A percentile compares a stretch with the other conserved stretches of the same genome.
phyloP scores from a whole-genome alignment of 176 grass and related monocot species.

The Panicum miliaceum region DNA sequence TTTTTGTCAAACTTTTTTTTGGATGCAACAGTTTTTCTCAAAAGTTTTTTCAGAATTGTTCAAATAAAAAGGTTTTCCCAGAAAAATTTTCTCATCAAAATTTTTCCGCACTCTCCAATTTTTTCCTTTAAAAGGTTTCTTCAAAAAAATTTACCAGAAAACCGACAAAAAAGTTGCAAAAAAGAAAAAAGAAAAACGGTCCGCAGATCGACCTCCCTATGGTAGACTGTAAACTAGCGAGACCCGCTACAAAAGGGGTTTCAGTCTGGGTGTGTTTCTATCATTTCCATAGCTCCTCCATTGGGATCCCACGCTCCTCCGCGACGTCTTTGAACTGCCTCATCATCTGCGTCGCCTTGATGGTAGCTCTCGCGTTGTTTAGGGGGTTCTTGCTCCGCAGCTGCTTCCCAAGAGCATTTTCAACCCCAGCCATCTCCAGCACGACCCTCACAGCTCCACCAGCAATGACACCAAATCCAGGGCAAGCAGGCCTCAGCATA shows the following conservation, averaged over 20 bases:
- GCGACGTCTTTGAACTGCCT: conserved; percentile 69
- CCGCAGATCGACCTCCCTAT: too few relatives aligned
- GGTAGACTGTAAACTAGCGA: too few relatives aligned
- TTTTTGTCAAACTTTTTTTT: too few relatives aligned
- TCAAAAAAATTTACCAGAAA: too few relatives aligned
- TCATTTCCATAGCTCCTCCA: conserved; percentile 95
- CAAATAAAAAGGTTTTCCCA: too few relatives aligned
- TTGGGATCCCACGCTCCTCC: conserved; percentile 71
- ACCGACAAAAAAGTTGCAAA: too few relatives aligned
- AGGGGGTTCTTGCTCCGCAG: conserved; percentile 77
- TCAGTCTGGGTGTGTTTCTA: neutral
- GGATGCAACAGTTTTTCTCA: too few relatives aligned
- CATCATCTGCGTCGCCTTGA: conserved; percentile 79
- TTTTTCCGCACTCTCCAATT: too few relatives aligned
- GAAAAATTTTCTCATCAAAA: too few relatives aligned
- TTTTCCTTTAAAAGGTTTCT: too few relatives aligned
- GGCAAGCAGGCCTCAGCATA: conserved; percentile 86
- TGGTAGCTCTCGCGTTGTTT: conserved; percentile 83
- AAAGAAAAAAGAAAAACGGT: too few relatives aligned
- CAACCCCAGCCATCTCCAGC: conserved; percentile 85
- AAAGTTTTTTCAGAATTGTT: too few relatives aligned
- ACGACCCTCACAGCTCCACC: conserved; percentile 82
- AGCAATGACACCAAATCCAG: conserved; percentile 80
- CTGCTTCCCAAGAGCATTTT: conserved; percentile 92
- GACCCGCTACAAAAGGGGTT: conserved; percentile 10